Evolutionary conservation across 1,139 yeast species (phyloP), one percentile per base, ranked within the genome.

Genomic region (Saccharomycopsis hybrid): DNA sequence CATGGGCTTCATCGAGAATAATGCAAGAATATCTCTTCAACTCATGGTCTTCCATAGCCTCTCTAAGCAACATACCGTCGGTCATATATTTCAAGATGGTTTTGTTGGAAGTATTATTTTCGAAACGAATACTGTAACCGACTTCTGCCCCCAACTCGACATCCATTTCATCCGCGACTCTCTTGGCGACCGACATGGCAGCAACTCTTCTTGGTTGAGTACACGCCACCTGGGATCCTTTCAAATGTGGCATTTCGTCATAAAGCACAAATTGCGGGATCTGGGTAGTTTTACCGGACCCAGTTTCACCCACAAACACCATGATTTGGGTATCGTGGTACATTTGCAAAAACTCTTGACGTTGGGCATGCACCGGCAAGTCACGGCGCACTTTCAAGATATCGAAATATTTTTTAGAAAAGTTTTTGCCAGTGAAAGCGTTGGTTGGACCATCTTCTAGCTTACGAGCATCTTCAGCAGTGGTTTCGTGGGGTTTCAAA

Each of bases 301-400:
- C 97, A 1, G 98, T 92, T 66, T 92, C 98, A 71, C 98, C 98
- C 43, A 92, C 97, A 67, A 92, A 89, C 45, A 92, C 97, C 95
- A 92, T 85, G 63, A 92, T 86, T 67, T 92, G 98, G 44, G 94
- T 82, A 18, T 77, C 70, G 56, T 92, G 97, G 69, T 85, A 92
- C 55, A 85, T 78, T 57, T 76, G 73, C 54, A 92, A 73, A 63
- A 92, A 94, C 68, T 90, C 96, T 49, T 81, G 85, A 64, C 97
- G 77, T 68, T 92, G 97, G 36, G 92, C 80, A 67, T 90, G 96
- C 18, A 92, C 98, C 0, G 98, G 99, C 56, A 92, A 74, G 56
- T 87, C 85, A 59, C 95, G 78, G 66, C 98, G 80, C 30, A 74
- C 76, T 60, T 80, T 79, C 55, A 94, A 72, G 55, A 92, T 92